Base-by-base conservation (phyloP, 805 yeast species). In the Grigorovia yakushimaensis region DNA sequence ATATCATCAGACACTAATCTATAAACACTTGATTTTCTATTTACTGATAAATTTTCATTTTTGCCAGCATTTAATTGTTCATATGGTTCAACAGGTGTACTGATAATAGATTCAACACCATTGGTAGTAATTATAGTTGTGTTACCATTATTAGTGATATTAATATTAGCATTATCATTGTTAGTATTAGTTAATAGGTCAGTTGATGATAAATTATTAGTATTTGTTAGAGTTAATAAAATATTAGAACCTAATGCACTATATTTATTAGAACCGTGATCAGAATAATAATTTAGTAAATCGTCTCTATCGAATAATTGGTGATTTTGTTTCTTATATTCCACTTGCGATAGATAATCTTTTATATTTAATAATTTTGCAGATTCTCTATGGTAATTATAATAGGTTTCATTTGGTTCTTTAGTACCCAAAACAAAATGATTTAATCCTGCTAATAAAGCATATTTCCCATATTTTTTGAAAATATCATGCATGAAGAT, bases 391-490 rank as follows among this genome's bases (percentile, higher is more conserved):
- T 65, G 69, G 47, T 64, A 65, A 2, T 45, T 36, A 45, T 61
- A 64, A 46, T 64, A 65, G 10, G 51, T 45, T 11, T 49, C 33
- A 13, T 50, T 49, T 22, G 60, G 56, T 11, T 49, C 53, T 6
- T 45, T 49, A 1, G 49, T 56, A 30, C 44, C 46, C 36, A 59
- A 57, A 8, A 56, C 49, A 43, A 58, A 62, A 45, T 57, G 62
- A 17, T 53, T 55, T 33, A 65, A 52, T 21, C 69, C 69, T 8
- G 63, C 52, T 17, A 65, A 49, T 19, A 65, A 46, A n/a, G 67
- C 61, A 36, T 53, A 45, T 33, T 59, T 58, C 33, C 53, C 57
- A 50, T 57, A 65, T 38, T 55, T 57, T 10, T 46, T 39, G 42
- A 64, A 64, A 9, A 57, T 46, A n/a, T 49, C 49, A 15, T 49